Percentiles rank a stretch among this genome's conserved stretches.
phyloP scores from a whole-genome alignment of 768 basidiomycete genomes.

The Boletellus ananas region DNA sequence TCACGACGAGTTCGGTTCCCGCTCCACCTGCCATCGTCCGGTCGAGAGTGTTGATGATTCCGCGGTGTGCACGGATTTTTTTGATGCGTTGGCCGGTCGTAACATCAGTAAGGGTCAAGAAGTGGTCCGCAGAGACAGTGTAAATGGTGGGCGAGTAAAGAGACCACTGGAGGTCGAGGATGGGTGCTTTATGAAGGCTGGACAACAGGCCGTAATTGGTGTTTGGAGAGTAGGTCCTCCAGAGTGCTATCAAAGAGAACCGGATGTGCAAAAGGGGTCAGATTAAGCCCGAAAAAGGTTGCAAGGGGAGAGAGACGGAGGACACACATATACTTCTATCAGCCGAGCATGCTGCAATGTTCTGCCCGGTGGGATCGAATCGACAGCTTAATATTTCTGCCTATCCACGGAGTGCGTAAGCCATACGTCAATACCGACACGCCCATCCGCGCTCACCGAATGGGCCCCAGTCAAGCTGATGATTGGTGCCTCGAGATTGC shows the following conservation, averaged over 20 bases:
- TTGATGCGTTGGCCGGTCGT: slow-evolving; percentile 78
- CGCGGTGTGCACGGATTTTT: slow-evolving; percentile 84
- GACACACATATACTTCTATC: slow-evolving; percentile 87
- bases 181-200: slow-evolving; percentile 83
- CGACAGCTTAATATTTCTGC: slow-evolving; percentile 88
- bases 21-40: slow-evolving; percentile 80
- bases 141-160: slow-evolving; percentile 69
- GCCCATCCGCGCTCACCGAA: slow-evolving; percentile 48
- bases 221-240: slow-evolving; percentile 90
- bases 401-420: slow-evolving; percentile 31
- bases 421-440: neutral
- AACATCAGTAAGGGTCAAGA: slow-evolving; percentile 70
- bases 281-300: slow-evolving; percentile 1
- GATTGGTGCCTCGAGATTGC: slow-evolving; percentile 89
- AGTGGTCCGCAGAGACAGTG: slow-evolving; percentile 89
- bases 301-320: neutral
- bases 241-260: slow-evolving; percentile 53
- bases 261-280: neutral
- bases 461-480: slow-evolving; percentile 87
- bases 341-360: slow-evolving; percentile 87
- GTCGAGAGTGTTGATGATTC: slow-evolving; percentile 87
- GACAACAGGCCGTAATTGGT: slow-evolving; percentile 88
- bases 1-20: slow-evolving; percentile 80
- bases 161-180: slow-evolving; percentile 91
- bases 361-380: slow-evolving; percentile 92